Conservation (phyloP, 305 asterid genomes). For the Fraxinus floribunda region DNA sequence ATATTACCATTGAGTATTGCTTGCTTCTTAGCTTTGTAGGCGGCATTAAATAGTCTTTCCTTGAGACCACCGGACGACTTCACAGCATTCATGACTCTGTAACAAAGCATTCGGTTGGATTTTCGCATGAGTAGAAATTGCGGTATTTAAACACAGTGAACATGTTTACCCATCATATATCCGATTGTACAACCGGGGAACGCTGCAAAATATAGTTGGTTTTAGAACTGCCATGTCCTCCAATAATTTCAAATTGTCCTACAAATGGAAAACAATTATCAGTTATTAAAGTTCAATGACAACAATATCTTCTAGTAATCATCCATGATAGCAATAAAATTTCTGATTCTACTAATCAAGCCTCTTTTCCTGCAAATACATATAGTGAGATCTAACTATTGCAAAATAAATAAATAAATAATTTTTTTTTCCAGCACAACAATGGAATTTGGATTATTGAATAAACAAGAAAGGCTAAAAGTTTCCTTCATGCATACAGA, state of each 20-base stretch:
- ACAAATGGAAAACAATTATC: constrained; percentile 16
- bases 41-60: constrained; percentile 57
- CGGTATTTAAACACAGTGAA: not conserved
- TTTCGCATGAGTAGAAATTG: not conserved
- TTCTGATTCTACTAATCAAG: not conserved
- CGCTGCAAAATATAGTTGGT: constrained; percentile 70
- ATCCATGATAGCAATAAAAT: not conserved
- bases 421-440: not conserved
- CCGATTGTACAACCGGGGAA: constrained; percentile 63
- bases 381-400: not conserved
- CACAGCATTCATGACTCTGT: constrained; percentile 50
- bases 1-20: constrained; percentile 43
- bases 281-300: not conserved
- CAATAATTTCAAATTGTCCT: constrained; percentile 66
- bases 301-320: not conserved
- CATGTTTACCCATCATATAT: constrained; percentile 51
- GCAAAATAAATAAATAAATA: not conserved
- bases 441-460: not conserved
- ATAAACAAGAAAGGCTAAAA: not conserved
- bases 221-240: constrained; percentile 63
- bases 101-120: constrained; percentile 9
- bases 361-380: not conserved
- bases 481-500: not conserved
- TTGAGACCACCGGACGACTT: constrained; percentile 49
- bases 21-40: constrained; percentile 56